Conservation (phyloP, 2,329 filamentous ascomycete species). For the Fusarium papillatum region DNA sequence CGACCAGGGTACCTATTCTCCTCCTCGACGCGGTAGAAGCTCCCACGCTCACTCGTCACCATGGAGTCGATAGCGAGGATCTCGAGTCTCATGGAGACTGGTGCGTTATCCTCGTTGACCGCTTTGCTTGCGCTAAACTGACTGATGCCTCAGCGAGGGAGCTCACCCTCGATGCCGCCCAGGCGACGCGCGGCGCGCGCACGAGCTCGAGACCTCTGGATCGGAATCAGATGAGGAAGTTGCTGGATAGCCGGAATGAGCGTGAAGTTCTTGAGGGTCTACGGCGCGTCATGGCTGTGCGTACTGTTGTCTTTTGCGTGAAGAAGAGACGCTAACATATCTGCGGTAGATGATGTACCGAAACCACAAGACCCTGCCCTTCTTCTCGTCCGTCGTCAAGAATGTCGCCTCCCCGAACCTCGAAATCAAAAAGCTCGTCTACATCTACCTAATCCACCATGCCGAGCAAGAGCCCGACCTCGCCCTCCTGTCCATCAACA, state of each 20-base stretch:
- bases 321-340: constrained; percentile 12
- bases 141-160: constrained; percentile 79
- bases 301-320: constrained; percentile 41
- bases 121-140: constrained; percentile 25
- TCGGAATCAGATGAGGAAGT: constrained; percentile 90
- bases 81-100: constrained; percentile 93
- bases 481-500: constrained; percentile 96
- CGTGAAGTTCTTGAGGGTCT: constrained; percentile 93
- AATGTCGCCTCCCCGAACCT: constrained; percentile 95
- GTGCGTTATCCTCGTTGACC: constrained; percentile 63
- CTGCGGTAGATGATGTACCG: constrained; percentile 89
- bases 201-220: constrained; percentile 76
- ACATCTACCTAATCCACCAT: constrained; percentile 97
- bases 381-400: constrained; percentile 99
- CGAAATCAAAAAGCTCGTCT: constrained; percentile 97
- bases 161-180: constrained; percentile 96
- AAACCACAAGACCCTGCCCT: constrained; percentile 87
- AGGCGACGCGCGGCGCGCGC: constrained; percentile 80
- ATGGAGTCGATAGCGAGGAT: constrained; percentile 99
- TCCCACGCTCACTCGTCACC: constrained; percentile 37
- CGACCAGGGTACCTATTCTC: constrained; percentile 17
- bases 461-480: constrained; percentile 97
- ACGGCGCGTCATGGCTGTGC: constrained; percentile 88
- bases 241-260: constrained; percentile 94
- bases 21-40: constrained; percentile 26